Conservation (phyloP, 2,329 filamentous ascomycete species). For the Conoideocrella luteorostrata region DNA sequence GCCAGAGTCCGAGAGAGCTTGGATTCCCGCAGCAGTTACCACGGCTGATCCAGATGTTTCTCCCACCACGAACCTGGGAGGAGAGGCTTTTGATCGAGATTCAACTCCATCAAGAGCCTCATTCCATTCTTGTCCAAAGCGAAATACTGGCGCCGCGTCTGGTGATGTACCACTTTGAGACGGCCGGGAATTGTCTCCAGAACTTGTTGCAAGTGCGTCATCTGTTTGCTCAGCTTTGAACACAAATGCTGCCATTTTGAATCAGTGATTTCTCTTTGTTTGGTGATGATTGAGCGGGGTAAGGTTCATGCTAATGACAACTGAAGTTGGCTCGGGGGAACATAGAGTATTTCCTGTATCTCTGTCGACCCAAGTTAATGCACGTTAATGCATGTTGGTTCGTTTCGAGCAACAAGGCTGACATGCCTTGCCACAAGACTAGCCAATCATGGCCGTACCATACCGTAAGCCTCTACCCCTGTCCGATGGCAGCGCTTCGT, state of each 20-base stretch:
- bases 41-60: not conserved
- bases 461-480: too few species aligned
- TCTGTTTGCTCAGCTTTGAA: not conserved
- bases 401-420: not conserved
- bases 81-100: not conserved
- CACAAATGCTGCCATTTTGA: not conserved
- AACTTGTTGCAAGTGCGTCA: not conserved
- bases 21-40: not conserved
- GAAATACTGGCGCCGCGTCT: too few species aligned
- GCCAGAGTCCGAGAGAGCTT: too few species aligned
- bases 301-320: not conserved
- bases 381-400: not conserved
- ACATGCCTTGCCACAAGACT: too few species aligned
- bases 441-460: too few species aligned
- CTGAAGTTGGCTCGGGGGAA: not conserved
- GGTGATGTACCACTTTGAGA: not conserved
- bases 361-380: too few species aligned
- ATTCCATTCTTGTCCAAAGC: not conserved
- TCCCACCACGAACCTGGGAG: not conserved
- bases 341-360: not conserved
- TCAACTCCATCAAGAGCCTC: not conserved
- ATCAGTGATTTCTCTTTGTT: not conserved
- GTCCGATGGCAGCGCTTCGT: too few species aligned
- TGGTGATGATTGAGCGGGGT: not conserved
- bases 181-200: not conserved